These are phyloP conservation scores for Phytophthora lateralis DNA, from an alignment of 352 stramenopile genomes.

Conservation along the genomic window DNA sequence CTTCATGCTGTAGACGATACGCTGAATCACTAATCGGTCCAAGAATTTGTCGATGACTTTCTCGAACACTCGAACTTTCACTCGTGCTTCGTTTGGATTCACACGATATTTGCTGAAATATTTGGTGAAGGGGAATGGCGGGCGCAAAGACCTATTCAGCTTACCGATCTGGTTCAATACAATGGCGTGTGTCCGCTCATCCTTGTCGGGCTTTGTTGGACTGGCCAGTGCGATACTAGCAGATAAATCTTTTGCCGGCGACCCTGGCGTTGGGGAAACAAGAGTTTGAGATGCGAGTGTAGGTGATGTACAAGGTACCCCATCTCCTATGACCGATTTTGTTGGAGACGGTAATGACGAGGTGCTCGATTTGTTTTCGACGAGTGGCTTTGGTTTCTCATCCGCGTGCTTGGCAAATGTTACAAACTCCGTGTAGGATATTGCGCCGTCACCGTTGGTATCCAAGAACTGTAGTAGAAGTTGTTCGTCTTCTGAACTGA, in stretches of 20 bases:
- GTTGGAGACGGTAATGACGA: conserved; percentile 19
- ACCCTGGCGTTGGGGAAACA: conserved; percentile 9
- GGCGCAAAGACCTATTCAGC: conserved; percentile 52
- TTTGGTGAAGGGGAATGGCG: conserved; percentile 73
- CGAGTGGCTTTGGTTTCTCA: conserved; percentile 36
- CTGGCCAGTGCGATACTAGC: conserved; percentile 4
- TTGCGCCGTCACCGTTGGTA: conserved; percentile 59
- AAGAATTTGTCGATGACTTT: conserved; percentile 85
- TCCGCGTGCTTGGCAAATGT: conserved; percentile 60
- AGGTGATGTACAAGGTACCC: conserved; percentile 8
- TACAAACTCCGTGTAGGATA: conserved; percentile 74
- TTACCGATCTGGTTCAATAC: conserved; percentile 46
- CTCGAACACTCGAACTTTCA: conserved; percentile 70
- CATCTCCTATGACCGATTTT: conserved; percentile 25
- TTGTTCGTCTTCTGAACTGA: conserved; percentile 64
- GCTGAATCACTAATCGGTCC: conserved; percentile 52
- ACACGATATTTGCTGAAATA: conserved; percentile 77
- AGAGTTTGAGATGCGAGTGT: conserved; percentile 6
- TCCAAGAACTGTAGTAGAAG: conserved; percentile 77
- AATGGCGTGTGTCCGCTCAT: conserved; percentile 16
- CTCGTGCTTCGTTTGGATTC: conserved; percentile 36
- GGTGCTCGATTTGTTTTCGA: conserved; percentile 26
- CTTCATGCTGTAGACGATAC: conserved; percentile 70
- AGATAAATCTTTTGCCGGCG: conserved; percentile 21
- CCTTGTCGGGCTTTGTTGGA: conserved; percentile 7